Conservation (phyloP, 352 stramenopile species). For the Pythium monospermum region DNA sequence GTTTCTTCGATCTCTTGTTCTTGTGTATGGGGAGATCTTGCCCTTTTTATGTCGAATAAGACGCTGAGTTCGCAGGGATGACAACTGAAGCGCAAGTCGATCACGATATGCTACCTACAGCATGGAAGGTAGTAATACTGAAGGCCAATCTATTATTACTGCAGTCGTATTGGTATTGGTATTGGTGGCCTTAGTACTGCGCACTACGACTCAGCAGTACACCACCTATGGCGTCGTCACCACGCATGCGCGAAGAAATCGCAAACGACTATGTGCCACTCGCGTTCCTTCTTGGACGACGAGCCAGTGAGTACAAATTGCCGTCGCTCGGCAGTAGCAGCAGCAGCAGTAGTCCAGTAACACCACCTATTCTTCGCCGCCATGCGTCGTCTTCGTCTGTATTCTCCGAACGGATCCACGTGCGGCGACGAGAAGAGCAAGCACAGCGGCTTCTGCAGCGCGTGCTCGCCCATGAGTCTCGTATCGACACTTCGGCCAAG, state of each 20-base stretch:
- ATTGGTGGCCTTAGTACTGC: too few relatives aligned
- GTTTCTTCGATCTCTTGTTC: too few relatives aligned
- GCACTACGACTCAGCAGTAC: too few relatives aligned
- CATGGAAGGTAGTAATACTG: too few relatives aligned
- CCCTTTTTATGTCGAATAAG: constrained; percentile 2
- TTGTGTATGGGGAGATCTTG: too few relatives aligned
- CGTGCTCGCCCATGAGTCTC: constrained; percentile 22
- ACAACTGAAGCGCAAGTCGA: not conserved
- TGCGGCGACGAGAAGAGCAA: constrained; percentile 32
- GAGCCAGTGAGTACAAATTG: constrained; percentile 32
- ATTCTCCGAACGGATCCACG: not conserved
- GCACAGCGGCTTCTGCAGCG: constrained; percentile 30
- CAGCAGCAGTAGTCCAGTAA: not conserved
- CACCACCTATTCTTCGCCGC: too few relatives aligned
- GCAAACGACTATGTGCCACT: constrained; percentile 56
- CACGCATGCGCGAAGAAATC: constrained; percentile 12
- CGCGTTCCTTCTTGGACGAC: constrained; percentile 54
- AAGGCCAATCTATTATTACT: too few relatives aligned
- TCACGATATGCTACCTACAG: too few relatives aligned
- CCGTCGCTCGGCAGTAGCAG: constrained; percentile 7
- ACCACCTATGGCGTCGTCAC: too few relatives aligned
- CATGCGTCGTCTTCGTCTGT: not conserved
- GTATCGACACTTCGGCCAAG: not conserved
- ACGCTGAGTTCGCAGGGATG: too few relatives aligned
- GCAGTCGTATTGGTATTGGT: too few relatives aligned